Conservation (phyloP, 345 rosid genomes). For the Syzygium aromaticum region DNA sequence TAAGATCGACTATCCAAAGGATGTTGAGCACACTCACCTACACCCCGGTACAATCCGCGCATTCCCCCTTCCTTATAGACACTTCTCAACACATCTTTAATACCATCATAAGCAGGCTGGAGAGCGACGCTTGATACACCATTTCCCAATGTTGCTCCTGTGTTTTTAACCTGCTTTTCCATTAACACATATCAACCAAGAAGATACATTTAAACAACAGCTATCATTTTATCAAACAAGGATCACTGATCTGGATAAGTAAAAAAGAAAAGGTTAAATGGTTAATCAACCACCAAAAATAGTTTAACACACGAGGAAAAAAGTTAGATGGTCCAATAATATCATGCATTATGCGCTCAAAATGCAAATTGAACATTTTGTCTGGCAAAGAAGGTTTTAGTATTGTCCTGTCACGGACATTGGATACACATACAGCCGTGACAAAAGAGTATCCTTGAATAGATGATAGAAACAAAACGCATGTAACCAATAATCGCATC, state of each 20-base stretch:
- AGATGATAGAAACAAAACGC: background rate
- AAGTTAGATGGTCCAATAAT: background rate
- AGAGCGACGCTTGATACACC: slow-evolving; percentile 30
- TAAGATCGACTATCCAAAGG: background rate
- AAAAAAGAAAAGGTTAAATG: background rate
- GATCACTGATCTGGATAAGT: background rate
- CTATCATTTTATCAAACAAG: background rate
- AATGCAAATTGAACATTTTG: background rate
- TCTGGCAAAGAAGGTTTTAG: background rate
- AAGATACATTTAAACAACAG: background rate
- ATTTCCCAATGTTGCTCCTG: slow-evolving; percentile 18
- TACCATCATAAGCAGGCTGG: slow-evolving; percentile 60
- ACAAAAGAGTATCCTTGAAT: background rate
- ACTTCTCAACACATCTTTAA: slow-evolving; percentile 60
- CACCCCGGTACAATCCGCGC: slow-evolving; percentile 78
- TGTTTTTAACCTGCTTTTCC: slow-evolving; percentile 41
- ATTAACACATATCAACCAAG: background rate
- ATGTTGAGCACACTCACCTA: slow-evolving; percentile 41
- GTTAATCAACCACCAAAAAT: background rate
- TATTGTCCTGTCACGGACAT: background rate
- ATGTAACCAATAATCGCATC: background rate
- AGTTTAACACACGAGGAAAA: background rate
- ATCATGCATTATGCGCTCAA: background rate
- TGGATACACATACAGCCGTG: background rate
- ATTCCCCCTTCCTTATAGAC: slow-evolving; percentile 82